Conservation (phyloP, 2,329 filamentous ascomycete species). For the Ophiocordyceps australis region DNA sequence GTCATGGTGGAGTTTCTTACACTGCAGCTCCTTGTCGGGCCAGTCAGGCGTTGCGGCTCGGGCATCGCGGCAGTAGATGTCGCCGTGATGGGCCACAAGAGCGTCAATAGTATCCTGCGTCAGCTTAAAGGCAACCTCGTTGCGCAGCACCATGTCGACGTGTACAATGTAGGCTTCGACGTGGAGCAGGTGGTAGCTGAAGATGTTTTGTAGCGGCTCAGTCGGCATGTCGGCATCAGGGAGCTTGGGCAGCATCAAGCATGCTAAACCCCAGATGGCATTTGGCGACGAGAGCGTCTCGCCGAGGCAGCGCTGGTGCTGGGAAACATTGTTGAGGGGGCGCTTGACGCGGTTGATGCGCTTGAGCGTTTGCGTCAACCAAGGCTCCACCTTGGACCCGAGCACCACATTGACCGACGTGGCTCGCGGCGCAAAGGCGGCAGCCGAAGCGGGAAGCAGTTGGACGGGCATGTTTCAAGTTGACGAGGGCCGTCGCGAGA, state of each 20-base stretch:
- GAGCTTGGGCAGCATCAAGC: slow-evolving; percentile 79
- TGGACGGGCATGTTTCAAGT: slow-evolving; percentile 46
- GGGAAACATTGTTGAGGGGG: slow-evolving; percentile 87
- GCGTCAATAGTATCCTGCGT: slow-evolving; percentile 86
- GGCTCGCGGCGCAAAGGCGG: slow-evolving; percentile 80
- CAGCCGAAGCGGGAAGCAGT: slow-evolving; percentile 85
- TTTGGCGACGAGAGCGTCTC: slow-evolving; percentile 80
- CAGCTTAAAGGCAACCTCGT: slow-evolving; percentile 96
- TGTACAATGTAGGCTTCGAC: slow-evolving; percentile 96
- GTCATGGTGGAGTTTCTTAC: slow-evolving; percentile 94
- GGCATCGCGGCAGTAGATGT: slow-evolving; percentile 80
- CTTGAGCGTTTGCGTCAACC: slow-evolving; percentile 93
- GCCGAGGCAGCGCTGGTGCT: slow-evolving; percentile 88
- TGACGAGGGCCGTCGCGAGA: slow-evolving; percentile 1
- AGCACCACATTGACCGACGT: slow-evolving; percentile 91
- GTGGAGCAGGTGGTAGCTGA: slow-evolving; percentile 86
- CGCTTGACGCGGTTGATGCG: slow-evolving; percentile 93
- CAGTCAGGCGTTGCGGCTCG: slow-evolving; percentile 83
- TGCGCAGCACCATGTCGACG: slow-evolving; percentile 95
- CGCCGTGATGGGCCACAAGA: slow-evolving; percentile 89
- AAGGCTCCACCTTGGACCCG: slow-evolving; percentile 80
- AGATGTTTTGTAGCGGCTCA: slow-evolving; percentile 72
- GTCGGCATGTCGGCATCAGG: slow-evolving; percentile 70
- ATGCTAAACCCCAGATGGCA: slow-evolving; percentile 89
- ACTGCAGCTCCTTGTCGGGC: slow-evolving; percentile 89